Conservation (phyloP, 2,329 filamentous ascomycete species). For the Ophiosphaerella herpotricha region DNA sequence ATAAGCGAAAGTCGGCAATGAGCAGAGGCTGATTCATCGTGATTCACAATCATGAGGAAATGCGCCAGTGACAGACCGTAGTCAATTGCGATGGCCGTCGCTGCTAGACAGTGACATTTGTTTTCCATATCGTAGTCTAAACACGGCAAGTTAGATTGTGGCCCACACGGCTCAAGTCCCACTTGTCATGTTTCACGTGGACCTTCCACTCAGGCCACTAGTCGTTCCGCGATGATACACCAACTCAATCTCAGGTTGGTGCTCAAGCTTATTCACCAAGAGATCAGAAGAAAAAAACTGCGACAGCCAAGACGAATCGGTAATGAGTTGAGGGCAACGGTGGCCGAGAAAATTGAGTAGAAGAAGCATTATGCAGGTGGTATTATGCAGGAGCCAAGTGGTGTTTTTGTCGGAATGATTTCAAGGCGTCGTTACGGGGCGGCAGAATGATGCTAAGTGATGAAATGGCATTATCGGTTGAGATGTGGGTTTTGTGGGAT, state of each 20-base stretch:
- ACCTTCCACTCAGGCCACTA: conserved; percentile 6
- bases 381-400: conserved; percentile 12
- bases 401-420: not conserved
- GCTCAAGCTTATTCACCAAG: not conserved
- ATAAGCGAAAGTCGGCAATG: not conserved
- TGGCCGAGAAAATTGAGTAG: not conserved
- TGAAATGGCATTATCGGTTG: conserved; percentile 9
- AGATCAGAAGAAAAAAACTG: too few relatives aligned
- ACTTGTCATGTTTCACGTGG: conserved; percentile 24
- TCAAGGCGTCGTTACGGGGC: not conserved
- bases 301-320: not conserved
- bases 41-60: conserved; percentile 3
- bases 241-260: not conserved
- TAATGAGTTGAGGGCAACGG: not conserved
- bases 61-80: not conserved
- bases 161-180: conserved; percentile 12
- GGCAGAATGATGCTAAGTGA: conserved; percentile 12
- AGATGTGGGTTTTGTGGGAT: conserved; percentile 26
- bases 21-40: not conserved
- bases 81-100: not conserved
- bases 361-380: conserved; percentile 1
- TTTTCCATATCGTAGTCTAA: conserved; percentile 3
- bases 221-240: conserved; percentile 3
- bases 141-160: not conserved
- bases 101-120: not conserved